Percentiles rank a stretch among this genome's conserved stretches.
phyloP scores from a whole-genome alignment of 1,139 yeast species.

The Suhomyces wounanorum region DNA sequence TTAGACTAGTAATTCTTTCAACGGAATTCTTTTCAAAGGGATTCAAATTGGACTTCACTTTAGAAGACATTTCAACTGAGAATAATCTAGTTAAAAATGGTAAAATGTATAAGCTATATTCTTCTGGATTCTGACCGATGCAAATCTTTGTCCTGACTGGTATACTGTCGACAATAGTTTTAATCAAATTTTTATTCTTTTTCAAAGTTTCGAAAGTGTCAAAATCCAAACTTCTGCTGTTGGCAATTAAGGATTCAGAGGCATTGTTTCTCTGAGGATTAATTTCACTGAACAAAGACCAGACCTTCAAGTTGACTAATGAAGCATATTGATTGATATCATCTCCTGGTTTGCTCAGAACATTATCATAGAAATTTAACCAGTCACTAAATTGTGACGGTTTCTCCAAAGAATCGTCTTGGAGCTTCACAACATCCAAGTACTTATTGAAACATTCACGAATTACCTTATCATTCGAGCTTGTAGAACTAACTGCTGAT shows the following conservation, averaged over 20 bases:
- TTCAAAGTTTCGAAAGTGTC: conserved; percentile 38
- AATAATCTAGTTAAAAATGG: conserved; percentile 52
- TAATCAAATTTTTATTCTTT: conserved; percentile 31
- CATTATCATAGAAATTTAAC: conserved; percentile 65
- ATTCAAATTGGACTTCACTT: conserved; percentile 27
- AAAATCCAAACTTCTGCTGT: conserved; percentile 47
- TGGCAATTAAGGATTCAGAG: conserved; percentile 33
- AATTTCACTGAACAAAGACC: conserved; percentile 65
- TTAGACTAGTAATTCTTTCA: conserved; percentile 31
- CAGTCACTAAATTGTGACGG: conserved; percentile 75
- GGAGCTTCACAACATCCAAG: conserved; percentile 50
- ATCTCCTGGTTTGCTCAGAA: conserved; percentile 23
- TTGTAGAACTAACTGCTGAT: conserved; percentile 47
- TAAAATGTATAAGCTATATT: conserved; percentile 34
- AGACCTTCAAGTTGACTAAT: conserved; percentile 63
- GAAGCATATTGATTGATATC: conserved; percentile 53
- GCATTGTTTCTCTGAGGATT: conserved; percentile 35
- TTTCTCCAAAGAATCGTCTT: conserved; percentile 64
- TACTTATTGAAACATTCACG: conserved; percentile 74
- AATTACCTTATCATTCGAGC: conserved; percentile 62
- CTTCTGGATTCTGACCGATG: conserved; percentile 35
- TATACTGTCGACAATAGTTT: conserved; percentile 26
- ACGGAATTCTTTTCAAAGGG: conserved; percentile 29
- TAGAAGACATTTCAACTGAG: conserved; percentile 38
- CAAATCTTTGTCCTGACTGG: conserved; percentile 32